These are phyloP conservation scores for Vaccinium myrtillus DNA, from an alignment of 148 eudicot genomes.

Conservation along the genomic window DNA sequence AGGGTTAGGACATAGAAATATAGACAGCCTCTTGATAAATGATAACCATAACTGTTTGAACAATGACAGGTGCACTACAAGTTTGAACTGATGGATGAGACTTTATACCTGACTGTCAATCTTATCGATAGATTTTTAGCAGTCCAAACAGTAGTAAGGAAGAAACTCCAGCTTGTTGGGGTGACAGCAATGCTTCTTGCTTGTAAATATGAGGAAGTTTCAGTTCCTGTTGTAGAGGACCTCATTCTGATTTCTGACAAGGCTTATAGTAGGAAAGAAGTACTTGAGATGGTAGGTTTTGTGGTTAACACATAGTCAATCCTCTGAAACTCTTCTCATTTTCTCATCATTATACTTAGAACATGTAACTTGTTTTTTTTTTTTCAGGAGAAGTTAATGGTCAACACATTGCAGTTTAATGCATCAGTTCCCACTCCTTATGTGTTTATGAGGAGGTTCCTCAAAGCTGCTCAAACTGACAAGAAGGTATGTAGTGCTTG, in stretches of 20 bases:
- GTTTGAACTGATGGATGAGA: conserved; percentile 91
- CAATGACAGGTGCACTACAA: conserved; percentile 76
- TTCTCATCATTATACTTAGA: neutral
- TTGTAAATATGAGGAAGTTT: conserved; percentile 86
- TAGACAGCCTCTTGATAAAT: neutral
- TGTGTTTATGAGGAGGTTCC: conserved; percentile 75
- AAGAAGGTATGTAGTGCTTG: conserved; percentile 34
- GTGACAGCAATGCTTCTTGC: conserved; percentile 87
- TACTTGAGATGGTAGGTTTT: conserved; percentile 70
- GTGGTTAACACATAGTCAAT: neutral
- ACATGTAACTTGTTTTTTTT: neutral
- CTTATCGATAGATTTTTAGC: conserved; percentile 84
- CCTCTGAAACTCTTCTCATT: neutral
- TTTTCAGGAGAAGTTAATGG: conserved; percentile 65
- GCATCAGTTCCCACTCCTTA: conserved; percentile 77
- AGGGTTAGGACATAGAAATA: no score
- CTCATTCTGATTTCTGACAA: conserved; percentile 70
- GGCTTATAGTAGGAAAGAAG: conserved; percentile 68
- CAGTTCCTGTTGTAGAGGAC: conserved; percentile 74
- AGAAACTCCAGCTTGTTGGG: conserved; percentile 86
- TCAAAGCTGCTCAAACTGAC: conserved; percentile 75
- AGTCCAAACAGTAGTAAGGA: conserved; percentile 52
- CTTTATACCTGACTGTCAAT: conserved; percentile 72
- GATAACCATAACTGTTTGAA: conserved; percentile 5
- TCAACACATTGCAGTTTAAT: conserved; percentile 69